phyloP scores from a whole-genome alignment of 1,139 yeast species.

The Diutina scorzettiae region DNA sequence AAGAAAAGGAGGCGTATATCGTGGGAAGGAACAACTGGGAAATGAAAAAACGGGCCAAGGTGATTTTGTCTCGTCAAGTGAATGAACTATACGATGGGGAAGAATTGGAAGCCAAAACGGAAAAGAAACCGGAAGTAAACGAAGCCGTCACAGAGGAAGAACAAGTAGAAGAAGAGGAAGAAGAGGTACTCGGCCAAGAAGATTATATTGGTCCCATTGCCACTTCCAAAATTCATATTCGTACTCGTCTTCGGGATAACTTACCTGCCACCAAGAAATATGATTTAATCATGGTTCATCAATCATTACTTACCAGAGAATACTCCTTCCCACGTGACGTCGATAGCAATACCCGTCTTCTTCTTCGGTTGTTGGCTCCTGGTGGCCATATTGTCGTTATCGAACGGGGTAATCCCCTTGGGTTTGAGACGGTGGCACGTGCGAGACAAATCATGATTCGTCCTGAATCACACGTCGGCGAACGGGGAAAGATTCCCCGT shows the following conservation, averaged over 20 bases:
- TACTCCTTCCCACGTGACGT: slow-evolving; percentile 59
- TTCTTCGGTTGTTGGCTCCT: slow-evolving; percentile 54
- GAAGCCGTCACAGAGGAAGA: not conserved
- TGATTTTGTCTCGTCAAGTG: slow-evolving; percentile 58
- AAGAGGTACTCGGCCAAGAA: slow-evolving; percentile 13
- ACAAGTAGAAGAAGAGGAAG: slow-evolving; percentile 5
- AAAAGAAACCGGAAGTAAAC: slow-evolving; percentile 8
- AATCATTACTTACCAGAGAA: slow-evolving; percentile 55
- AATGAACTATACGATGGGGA: slow-evolving; percentile 29
- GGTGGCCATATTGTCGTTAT: slow-evolving; percentile 67
- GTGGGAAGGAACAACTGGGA: slow-evolving; percentile 48
- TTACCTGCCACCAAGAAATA: slow-evolving; percentile 41
- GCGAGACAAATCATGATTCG: slow-evolving; percentile 84
- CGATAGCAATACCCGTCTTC: slow-evolving; percentile 53
- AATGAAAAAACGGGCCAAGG: slow-evolving; percentile 74
- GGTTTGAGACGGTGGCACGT: slow-evolving; percentile 79
- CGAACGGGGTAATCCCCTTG: slow-evolving; percentile 84
- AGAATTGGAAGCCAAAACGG: slow-evolving; percentile 2
- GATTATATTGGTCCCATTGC: slow-evolving; percentile 46
- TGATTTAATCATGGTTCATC: slow-evolving; percentile 79
- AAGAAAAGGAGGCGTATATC: slow-evolving; percentile 57
- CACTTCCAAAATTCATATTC: slow-evolving; percentile 39
- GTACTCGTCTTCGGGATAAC: slow-evolving; percentile 40
- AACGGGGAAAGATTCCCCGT: slow-evolving; percentile 57
- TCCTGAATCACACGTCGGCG: slow-evolving; percentile 54